These are phyloP conservation scores for Microcyclospora pomicola DNA, from an alignment of 2,329 filamentous ascomycete species.

Conservation along the genomic window DNA sequence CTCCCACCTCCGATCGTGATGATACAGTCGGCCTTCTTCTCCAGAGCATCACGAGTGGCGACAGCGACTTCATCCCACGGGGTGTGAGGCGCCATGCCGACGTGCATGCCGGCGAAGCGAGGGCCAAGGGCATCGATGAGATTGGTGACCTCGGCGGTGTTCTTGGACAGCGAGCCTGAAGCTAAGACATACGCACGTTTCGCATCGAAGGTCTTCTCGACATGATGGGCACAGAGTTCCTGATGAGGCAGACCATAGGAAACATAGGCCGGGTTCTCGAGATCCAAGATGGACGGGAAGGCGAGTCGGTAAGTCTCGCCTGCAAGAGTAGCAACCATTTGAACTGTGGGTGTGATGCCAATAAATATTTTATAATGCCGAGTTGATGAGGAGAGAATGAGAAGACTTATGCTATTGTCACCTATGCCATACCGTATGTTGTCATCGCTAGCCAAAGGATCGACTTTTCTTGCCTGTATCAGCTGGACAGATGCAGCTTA, in stretches of 20 bases:
- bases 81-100: slow-evolving; percentile 42
- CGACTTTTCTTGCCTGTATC: too few species aligned
- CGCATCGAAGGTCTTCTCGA: slow-evolving; percentile 31
- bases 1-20: slow-evolving; percentile 43
- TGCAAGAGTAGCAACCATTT: slow-evolving; percentile 1
- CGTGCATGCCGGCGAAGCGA: slow-evolving; percentile 31
- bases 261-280: slow-evolving; percentile 19
- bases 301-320: slow-evolving; percentile 12
- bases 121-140: slow-evolving; percentile 26
- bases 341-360: too few species aligned
- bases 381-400: too few species aligned
- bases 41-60: slow-evolving; percentile 29
- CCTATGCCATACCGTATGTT: too few species aligned
- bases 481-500: too few species aligned
- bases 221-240: slow-evolving; percentile 32
- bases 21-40: slow-evolving; percentile 33
- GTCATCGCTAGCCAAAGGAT: too few species aligned
- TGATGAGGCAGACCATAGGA: slow-evolving; percentile 37
- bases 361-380: too few species aligned
- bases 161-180: slow-evolving; percentile 35
- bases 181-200: slow-evolving; percentile 38
- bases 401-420: too few species aligned
- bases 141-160: slow-evolving; percentile 32
- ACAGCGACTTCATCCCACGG: slow-evolving; percentile 40
- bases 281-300: slow-evolving; percentile 13